A percentile compares a stretch with the other conserved stretches of the same genome.
phyloP scores from a whole-genome alignment of 768 basidiomycete species.

The Pisolithus sp. region DNA sequence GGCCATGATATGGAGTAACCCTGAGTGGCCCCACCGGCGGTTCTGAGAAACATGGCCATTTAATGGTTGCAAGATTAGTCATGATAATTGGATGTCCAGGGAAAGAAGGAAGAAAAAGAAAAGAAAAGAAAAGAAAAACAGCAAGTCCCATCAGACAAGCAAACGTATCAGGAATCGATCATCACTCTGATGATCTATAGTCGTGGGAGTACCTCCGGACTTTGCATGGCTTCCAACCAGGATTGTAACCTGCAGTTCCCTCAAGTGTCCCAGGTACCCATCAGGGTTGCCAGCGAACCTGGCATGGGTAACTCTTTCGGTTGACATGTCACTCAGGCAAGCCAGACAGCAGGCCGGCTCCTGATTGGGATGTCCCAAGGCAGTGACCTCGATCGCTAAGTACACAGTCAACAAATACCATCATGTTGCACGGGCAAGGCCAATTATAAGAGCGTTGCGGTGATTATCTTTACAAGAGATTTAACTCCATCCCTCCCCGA shows the following conservation, averaged over 20 bases:
- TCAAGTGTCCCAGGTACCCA: constrained; percentile 21
- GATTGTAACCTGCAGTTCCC: constrained; percentile 11
- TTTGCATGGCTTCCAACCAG: constrained; percentile 13
- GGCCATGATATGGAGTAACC: constrained; percentile 7
- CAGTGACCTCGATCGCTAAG: constrained; percentile 30
- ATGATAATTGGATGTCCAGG: constrained; percentile 3
- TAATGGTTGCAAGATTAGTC: constrained; percentile 20
- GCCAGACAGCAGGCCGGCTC: constrained; percentile 21
- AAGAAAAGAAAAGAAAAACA: neutral
- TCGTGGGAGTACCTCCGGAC: constrained; percentile 22
- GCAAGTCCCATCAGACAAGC: constrained; percentile 4
- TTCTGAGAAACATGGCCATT: constrained; percentile 3
- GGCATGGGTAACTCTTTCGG: constrained; percentile 22
- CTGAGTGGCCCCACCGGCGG: neutral
- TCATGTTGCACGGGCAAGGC: constrained; percentile 22
- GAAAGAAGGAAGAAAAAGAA: too few relatives aligned
- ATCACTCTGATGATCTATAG: constrained; percentile 30
- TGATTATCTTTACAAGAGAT: constrained; percentile 30
- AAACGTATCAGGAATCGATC: constrained; percentile 23
- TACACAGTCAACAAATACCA: constrained; percentile 13
- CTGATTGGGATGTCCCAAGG: constrained; percentile 21
- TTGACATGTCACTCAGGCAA: constrained; percentile 29
- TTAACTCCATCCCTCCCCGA: constrained; percentile 30
- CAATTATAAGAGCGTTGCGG: constrained; percentile 30
- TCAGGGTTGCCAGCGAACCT: constrained; percentile 28